Percentiles rank a stretch among this genome's conserved stretches.
These are phyloP conservation scores for Ganoderma meredithae DNA, from an alignment of 1,284 basidiomycete species.

Conservation along the genomic window DNA sequence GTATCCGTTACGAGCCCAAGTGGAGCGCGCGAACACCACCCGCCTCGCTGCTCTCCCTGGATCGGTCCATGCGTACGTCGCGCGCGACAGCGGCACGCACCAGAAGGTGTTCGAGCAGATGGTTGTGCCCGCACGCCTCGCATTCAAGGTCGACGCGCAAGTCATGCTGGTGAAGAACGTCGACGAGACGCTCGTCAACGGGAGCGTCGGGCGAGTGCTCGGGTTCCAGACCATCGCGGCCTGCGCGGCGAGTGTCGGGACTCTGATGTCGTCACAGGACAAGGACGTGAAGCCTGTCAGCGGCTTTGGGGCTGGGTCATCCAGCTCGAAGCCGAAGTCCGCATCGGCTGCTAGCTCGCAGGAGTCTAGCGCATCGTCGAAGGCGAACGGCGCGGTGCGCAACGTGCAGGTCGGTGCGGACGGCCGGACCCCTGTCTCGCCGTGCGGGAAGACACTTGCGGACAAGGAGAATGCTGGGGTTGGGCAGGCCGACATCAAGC, in stretches of 20 bases:
- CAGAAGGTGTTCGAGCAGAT: slow-evolving; percentile 47
- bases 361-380: slow-evolving; percentile 27
- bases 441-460: slow-evolving; percentile 29
- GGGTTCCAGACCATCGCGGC: slow-evolving; percentile 39
- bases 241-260: slow-evolving; percentile 34
- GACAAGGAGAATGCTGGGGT: slow-evolving; percentile 41
- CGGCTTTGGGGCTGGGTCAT: no score
- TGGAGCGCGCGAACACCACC: slow-evolving; percentile 56
- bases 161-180: slow-evolving; percentile 80
- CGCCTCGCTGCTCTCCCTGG: slow-evolving; percentile 39
- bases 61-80: slow-evolving; percentile 42
- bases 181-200: slow-evolving; percentile 48
- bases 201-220: slow-evolving; percentile 46
- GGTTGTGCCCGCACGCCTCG: slow-evolving; percentile 46
- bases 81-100: slow-evolving; percentile 53
- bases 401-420: slow-evolving; percentile 45
- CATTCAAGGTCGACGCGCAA: slow-evolving; percentile 61
- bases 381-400: slow-evolving; percentile 41
- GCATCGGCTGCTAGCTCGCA: slow-evolving; percentile 30
- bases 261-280: not conserved
- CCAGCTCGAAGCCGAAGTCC: slow-evolving; percentile 16
- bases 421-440: slow-evolving; percentile 40
- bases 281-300: not conserved
- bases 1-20: slow-evolving; percentile 72
- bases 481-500: slow-evolving; percentile 18